Evolutionary conservation across 2,329 filamentous ascomycete genomes (phyloP), one percentile per base, ranked within the genome.

Genomic region (Knufia petricola): DNA sequence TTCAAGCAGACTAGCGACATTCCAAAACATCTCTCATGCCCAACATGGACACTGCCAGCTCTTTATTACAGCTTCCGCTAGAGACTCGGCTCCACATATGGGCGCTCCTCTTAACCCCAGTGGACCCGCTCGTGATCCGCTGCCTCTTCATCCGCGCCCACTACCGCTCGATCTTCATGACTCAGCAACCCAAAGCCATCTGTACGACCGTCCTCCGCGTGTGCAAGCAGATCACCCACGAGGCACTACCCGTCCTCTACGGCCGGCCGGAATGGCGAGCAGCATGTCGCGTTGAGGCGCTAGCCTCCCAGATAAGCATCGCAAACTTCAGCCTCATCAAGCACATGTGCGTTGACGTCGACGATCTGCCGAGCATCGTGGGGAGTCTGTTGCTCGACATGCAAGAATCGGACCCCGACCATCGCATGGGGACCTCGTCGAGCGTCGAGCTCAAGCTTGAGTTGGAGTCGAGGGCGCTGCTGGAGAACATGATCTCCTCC

Each of bases 91-190:
- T 34, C 10, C 45, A 48, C 7, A 48, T 48, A 26, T 48, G 30
- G 20, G 17, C 34, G 6, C 34, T 39, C 34, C 34, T 48, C n/a
- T 26, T 48, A 15, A 37, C 28, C 6, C 43, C 43, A 3, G 10
- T 13, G 2, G 23, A 21, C 19, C 10, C 45, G 4, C 36, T 48
- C 20, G 28, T 32, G 28, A 48, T 48, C n/a, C 45, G 45, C 15
- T 38, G 10, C 20, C 24, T 48, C 8, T 48, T 48, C 45, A 48
- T 48, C 23, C 3, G 45, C 15, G 15, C 32, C 13, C 9, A 40
- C 34, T 48, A 26, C 15, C 45, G 36, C 12, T 23, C 38, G n/a
- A 20, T 39, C 3, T 48, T 39, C 36, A 48, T 48, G 45, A 48
- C 17, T 20, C 45, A 48, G n/a, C 45, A 48, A 15, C 19, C 20